phyloP scores from a whole-genome alignment of 2,329 filamentous ascomycete species.

The Aschersonia sp. region DNA sequence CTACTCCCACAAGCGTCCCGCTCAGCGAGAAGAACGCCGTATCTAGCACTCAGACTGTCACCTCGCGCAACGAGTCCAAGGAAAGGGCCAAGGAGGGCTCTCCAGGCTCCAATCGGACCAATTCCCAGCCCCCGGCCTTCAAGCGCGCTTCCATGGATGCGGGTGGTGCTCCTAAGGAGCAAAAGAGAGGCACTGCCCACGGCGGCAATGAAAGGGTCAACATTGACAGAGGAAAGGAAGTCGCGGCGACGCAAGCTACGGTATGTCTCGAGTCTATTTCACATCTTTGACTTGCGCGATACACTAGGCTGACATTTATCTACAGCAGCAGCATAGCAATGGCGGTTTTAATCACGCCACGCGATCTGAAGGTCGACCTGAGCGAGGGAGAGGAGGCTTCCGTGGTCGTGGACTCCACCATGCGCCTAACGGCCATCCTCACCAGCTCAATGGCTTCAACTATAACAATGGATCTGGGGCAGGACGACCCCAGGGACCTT shows the following conservation, averaged over 20 bases:
- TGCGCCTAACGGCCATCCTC: slow-evolving; percentile 18
- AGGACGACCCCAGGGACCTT: slow-evolving; percentile 21
- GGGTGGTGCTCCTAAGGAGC: slow-evolving; percentile 21
- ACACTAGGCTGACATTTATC: not conserved
- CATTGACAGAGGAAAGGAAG: slow-evolving; percentile 27
- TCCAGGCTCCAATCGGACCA: slow-evolving; percentile 18
- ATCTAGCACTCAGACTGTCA: slow-evolving; percentile 11
- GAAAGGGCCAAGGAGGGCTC: slow-evolving; percentile 21
- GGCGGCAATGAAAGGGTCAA: slow-evolving; percentile 19
- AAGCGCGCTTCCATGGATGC: slow-evolving; percentile 32
- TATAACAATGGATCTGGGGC: slow-evolving; percentile 20
- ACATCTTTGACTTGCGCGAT: not conserved
- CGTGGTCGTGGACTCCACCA: slow-evolving; percentile 31
- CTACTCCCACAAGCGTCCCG: slow-evolving; percentile 17
- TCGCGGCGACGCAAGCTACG: slow-evolving; percentile 14
- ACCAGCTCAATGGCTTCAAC: slow-evolving; percentile 14
- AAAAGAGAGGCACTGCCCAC: slow-evolving; percentile 27
- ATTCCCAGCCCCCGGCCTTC: slow-evolving; percentile 19
- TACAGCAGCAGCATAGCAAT: not conserved
- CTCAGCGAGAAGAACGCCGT: slow-evolving; percentile 21
- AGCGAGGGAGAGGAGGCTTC: slow-evolving; percentile 28
- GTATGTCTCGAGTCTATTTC: slow-evolving; percentile 13
- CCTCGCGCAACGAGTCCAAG: slow-evolving; percentile 18
- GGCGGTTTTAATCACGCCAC: slow-evolving; percentile 10
- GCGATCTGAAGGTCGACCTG: slow-evolving; percentile 22